Conservation (phyloP, 164 flowering plant species). For the Annona cherimola region DNA sequence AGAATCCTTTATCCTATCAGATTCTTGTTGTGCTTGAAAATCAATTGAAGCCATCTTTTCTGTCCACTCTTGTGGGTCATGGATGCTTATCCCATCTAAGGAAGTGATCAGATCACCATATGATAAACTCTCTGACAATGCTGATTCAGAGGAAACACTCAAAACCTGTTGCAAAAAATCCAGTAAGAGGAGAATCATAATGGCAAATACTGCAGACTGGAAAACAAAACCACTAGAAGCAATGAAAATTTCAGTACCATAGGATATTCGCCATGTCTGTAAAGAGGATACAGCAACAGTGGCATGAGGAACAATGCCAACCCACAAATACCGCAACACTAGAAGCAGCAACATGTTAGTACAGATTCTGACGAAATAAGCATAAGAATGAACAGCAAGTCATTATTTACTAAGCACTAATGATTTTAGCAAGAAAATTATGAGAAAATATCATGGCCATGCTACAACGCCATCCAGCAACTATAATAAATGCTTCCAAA, state of each 20-base stretch:
- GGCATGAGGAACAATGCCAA: constrained; percentile 64
- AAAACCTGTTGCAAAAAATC: constrained; percentile 43
- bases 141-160: constrained; percentile 51
- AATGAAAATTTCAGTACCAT: constrained; percentile 38
- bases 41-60: constrained; percentile 29
- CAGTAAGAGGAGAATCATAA: not conserved
- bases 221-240: not conserved
- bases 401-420: not conserved
- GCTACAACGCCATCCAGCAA: not conserved
- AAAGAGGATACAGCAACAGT: constrained; percentile 58
- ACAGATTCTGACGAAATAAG: not conserved
- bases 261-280: constrained; percentile 50
- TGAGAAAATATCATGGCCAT: not conserved
- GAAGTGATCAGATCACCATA: constrained; percentile 64
- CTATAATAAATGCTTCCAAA: too few species aligned
- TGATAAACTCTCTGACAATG: constrained; percentile 56
- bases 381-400: not conserved
- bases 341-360: constrained; percentile 14
- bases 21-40: constrained; percentile 19
- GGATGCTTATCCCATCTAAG: constrained; percentile 53
- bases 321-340: constrained; percentile 75
- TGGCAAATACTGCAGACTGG: not conserved
- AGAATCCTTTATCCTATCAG: constrained; percentile 14
- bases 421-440: not conserved
- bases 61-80: constrained; percentile 53